Percentiles rank a stretch among this genome's conserved stretches.
Conservation (phyloP, 2,329 filamentous ascomycete genomes). For the Helotiales sp. region DNA sequence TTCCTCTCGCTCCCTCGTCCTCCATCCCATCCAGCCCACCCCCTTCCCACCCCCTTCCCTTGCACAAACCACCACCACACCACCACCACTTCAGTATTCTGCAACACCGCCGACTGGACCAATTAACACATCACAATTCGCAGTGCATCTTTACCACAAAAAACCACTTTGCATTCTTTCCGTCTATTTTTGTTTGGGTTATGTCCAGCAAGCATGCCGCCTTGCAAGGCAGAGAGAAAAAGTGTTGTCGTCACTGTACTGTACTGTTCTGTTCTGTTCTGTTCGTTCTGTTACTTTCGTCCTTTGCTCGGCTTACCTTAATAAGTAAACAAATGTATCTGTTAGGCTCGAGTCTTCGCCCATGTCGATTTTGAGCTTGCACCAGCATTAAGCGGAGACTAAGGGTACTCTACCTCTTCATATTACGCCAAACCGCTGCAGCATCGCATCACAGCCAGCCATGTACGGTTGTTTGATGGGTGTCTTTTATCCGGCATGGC, state of each 20-base stretch:
- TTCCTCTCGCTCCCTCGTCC: neutral
- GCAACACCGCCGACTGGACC: no score
- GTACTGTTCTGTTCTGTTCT: neutral
- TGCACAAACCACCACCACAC: no score
- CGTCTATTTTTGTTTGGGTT: no score
- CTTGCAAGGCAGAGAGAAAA: no score
- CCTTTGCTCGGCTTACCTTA: neutral
- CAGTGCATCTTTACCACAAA: no score
- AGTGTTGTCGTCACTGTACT: no score
- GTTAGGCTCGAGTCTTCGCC: neutral
- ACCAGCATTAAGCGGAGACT: neutral
- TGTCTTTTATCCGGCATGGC: slow-evolving; percentile 5
- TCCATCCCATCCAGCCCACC: neutral
- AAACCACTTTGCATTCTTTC: no score
- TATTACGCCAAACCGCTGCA: neutral
- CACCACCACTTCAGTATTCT: no score
- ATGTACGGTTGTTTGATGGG: neutral
- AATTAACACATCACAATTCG: no score
- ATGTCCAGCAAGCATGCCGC: no score
- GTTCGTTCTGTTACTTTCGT: neutral
- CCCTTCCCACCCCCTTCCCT: neutral
- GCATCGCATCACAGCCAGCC: slow-evolving; percentile 1
- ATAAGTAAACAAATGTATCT: neutral
- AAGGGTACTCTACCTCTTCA: neutral
- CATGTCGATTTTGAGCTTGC: neutral